These are phyloP conservation scores for Akanthomyces dipterigenus DNA, from an alignment of 2,329 filamentous ascomycete species.

Conservation along the genomic window DNA sequence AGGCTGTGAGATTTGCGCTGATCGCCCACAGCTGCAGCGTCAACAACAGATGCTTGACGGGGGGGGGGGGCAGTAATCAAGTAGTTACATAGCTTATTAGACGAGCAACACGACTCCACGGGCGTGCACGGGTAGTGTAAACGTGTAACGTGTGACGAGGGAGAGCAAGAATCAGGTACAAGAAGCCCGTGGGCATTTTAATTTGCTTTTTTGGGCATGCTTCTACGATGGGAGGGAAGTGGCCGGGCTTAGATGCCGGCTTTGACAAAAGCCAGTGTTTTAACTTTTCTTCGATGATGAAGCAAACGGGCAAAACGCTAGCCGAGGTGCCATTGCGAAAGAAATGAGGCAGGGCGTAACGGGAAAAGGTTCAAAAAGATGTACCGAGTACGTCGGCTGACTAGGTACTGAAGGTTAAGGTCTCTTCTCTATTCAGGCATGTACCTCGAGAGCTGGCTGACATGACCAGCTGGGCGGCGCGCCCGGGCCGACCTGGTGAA, in stretches of 20 bases:
- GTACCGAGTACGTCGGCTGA: background rate
- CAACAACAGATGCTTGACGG: too few species aligned
- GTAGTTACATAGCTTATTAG: background rate
- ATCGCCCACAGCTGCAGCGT: background rate
- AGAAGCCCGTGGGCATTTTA: background rate
- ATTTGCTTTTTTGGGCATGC: background rate
- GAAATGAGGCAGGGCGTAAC: background rate
- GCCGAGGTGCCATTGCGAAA: too few species aligned
- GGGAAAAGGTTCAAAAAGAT: background rate
- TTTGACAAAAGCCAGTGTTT: background rate
- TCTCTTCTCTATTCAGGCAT: background rate
- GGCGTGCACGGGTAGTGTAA: too few species aligned
- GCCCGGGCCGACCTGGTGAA: background rate
- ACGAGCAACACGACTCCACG: background rate
- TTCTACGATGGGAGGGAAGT: too few species aligned
- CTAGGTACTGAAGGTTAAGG: constrained; percentile 2
- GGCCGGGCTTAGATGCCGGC: too few species aligned
- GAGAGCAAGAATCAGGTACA: background rate
- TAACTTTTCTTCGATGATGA: too few species aligned
- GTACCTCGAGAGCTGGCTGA: constrained; percentile 3
- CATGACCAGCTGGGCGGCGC: background rate
- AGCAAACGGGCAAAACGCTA: background rate
- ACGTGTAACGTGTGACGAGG: background rate
- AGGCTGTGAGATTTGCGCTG: background rate
- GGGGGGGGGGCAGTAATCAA: background rate